phyloP scores from a whole-genome alignment of 805 yeast species.

The Candida awuae region DNA sequence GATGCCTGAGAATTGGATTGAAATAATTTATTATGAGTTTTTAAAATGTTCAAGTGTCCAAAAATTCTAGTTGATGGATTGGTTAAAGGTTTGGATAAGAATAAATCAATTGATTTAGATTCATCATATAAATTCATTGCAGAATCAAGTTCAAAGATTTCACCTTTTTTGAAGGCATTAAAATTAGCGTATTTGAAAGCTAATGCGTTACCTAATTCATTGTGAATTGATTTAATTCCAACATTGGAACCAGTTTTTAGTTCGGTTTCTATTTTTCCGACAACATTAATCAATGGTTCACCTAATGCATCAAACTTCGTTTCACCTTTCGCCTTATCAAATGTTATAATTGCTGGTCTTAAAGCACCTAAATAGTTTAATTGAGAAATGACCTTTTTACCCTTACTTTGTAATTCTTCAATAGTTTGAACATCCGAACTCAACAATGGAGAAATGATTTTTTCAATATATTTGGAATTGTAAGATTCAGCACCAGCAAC shows the following conservation, averaged over 20 bases:
- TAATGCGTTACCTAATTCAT: slow-evolving; percentile 6
- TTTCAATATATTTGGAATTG: slow-evolving; percentile 36
- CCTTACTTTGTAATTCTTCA: slow-evolving; percentile 30
- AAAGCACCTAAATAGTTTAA: slow-evolving; percentile 26
- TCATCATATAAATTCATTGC: slow-evolving; percentile 41
- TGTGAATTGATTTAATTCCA: slow-evolving; percentile 6
- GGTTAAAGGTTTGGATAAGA: slow-evolving; percentile 37
- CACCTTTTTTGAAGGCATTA: slow-evolving; percentile 66
- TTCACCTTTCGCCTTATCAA: slow-evolving; percentile 11
- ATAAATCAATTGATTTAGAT: slow-evolving; percentile 40
- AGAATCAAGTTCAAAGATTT: slow-evolving; percentile 46
- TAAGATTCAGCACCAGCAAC: slow-evolving; percentile 26
- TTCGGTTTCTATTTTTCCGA: slow-evolving; percentile 6
- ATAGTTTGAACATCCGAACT: slow-evolving; percentile 33
- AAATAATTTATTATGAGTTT: slow-evolving; percentile 44
- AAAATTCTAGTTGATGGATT: slow-evolving; percentile 40
- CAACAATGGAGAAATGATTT: slow-evolving; percentile 38
- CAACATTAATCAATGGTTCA: slow-evolving; percentile 6
- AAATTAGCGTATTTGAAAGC: slow-evolving; percentile 33
- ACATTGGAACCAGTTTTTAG: slow-evolving; percentile 2
- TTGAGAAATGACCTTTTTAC: slow-evolving; percentile 16
- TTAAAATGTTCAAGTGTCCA: slow-evolving; percentile 39
- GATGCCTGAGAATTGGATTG: slow-evolving; percentile 45
- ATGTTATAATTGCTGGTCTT: slow-evolving; percentile 17
- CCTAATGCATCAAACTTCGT: slow-evolving; percentile 4